These are phyloP conservation scores for Symbiodinium pilosum DNA, from an alignment of 73 alveolate genomes.

Conservation along the genomic window DNA sequence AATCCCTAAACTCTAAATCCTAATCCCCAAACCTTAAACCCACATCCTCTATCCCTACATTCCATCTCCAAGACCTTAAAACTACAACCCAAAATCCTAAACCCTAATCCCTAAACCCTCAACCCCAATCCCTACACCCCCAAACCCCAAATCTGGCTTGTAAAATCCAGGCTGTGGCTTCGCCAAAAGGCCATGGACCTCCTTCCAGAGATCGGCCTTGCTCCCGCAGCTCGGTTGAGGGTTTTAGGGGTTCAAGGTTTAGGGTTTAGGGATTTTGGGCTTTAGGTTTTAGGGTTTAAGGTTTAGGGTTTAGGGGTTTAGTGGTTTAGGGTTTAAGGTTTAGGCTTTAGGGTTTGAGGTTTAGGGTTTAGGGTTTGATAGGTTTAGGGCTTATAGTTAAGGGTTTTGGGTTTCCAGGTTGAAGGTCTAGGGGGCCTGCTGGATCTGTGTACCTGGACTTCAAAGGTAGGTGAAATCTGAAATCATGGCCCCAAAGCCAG, in stretches of 20 bases:
- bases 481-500: too few relatives aligned
- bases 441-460: too few relatives aligned
- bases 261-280: background rate
- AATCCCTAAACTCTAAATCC: too few relatives aligned
- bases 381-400: background rate
- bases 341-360: background rate
- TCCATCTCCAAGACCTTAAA: too few relatives aligned
- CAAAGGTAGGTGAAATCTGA: too few relatives aligned
- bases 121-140: too few relatives aligned
- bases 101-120: too few relatives aligned
- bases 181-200: background rate
- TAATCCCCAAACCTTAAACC: too few relatives aligned
- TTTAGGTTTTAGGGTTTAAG: background rate
- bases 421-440: background rate
- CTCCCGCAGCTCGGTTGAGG: background rate
- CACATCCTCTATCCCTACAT: too few relatives aligned
- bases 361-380: background rate
- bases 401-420: background rate
- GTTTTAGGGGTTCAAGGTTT: background rate
- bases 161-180: background rate
- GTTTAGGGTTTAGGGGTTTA: background rate
- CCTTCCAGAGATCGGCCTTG: background rate
- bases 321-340: background rate
- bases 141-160: too few relatives aligned
- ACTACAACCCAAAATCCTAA: too few relatives aligned